A percentile compares a stretch with the other conserved stretches of the same genome.
Conservation (phyloP, 768 basidiomycete genomes). For the Lyophyllum atratum region DNA sequence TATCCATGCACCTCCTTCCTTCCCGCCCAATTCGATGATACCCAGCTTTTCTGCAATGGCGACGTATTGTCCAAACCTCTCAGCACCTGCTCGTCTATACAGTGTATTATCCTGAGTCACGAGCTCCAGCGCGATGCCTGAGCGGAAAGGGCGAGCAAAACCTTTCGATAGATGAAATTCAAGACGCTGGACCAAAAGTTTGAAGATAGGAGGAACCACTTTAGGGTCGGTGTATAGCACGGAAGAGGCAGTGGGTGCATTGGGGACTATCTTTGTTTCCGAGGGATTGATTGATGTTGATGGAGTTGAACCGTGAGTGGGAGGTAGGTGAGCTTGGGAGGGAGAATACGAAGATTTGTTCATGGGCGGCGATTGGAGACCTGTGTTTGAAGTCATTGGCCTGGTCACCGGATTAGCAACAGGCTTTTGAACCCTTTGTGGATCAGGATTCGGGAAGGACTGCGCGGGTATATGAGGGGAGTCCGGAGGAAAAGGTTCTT, state of each 20-base stretch:
- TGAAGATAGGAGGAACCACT: conserved; percentile 27
- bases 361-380: neutral
- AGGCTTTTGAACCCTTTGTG: neutral
- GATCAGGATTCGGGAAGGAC: neutral
- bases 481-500: neutral
- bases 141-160: conserved; percentile 33
- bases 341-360: neutral
- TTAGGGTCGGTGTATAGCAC: conserved; percentile 4
- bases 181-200: conserved; percentile 35
- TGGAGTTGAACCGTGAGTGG: neutral
- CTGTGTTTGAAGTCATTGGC: neutral
- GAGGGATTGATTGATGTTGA: neutral
- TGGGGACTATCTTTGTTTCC: neutral
- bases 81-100: conserved; percentile 41
- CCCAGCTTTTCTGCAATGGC: conserved; percentile 36
- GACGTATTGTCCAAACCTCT: conserved; percentile 43
- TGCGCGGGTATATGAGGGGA: neutral
- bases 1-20: conserved; percentile 40
- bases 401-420: neutral
- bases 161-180: conserved; percentile 33
- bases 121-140: conserved; percentile 35
- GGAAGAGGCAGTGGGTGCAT: neutral
- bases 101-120: conserved; percentile 23
- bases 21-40: conserved; percentile 43
- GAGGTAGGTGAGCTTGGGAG: neutral